A percentile compares a stretch with the other conserved stretches of the same genome.
These are phyloP conservation scores for Neofusicoccum laricinum DNA, from an alignment of 2,329 filamentous ascomycete species.

Conservation along the genomic window DNA sequence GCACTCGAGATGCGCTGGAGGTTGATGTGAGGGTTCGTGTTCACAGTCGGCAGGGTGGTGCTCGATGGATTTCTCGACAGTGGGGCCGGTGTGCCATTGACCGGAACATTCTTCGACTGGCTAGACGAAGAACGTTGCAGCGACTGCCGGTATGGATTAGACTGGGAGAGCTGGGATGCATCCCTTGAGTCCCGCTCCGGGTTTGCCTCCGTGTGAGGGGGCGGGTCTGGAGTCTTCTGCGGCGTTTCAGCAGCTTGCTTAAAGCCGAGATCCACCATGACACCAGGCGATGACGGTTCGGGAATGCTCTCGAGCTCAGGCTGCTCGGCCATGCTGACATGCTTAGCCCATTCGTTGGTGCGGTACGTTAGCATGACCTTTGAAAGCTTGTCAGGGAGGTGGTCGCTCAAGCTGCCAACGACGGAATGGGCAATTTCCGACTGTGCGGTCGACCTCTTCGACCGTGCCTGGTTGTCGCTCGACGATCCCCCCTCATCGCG, in stretches of 20 bases:
- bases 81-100: not conserved
- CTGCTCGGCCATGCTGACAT: conserved; percentile 72
- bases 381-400: conserved; percentile 69
- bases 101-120: conserved; percentile 8
- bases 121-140: conserved; percentile 26
- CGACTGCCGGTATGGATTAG: conserved; percentile 23
- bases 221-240: not conserved
- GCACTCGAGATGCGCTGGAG: conserved; percentile 6
- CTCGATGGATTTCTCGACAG: conserved; percentile 5
- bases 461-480: conserved; percentile 13
- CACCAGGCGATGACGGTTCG: conserved; percentile 44
- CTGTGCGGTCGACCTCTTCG: conserved; percentile 1
- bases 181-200: conserved; percentile 27
- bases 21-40: not conserved
- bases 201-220: not conserved
- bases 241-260: conserved; percentile 50
- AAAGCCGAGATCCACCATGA: conserved; percentile 33
- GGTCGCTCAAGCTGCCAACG: conserved; percentile 36
- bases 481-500: not conserved
- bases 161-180: conserved; percentile 15
- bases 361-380: conserved; percentile 78
- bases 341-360: conserved; percentile 96
- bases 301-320: conserved; percentile 64
- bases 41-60: not conserved
- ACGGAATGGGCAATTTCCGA: conserved; percentile 15